phyloP scores from a whole-genome alignment of 2,329 filamentous ascomycete genomes.

The Botrytis sinoallii region DNA sequence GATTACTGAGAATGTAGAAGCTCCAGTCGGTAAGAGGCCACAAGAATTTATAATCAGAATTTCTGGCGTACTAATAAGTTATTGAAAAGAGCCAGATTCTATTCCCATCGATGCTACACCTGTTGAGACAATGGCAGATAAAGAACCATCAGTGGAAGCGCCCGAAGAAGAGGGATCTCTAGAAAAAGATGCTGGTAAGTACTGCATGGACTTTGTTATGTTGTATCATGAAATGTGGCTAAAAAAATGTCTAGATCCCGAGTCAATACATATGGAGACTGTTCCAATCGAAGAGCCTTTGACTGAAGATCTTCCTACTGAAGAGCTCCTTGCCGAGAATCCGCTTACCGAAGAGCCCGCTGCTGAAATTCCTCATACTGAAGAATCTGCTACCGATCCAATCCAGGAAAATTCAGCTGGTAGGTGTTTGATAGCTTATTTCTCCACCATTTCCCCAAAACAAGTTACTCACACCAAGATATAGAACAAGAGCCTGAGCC shows the following conservation, averaged over 20 bases:
- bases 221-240: neutral
- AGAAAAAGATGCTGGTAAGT: neutral
- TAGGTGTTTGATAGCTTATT: neutral
- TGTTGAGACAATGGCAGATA: neutral
- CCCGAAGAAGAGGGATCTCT: neutral
- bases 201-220: neutral
- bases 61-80: neutral
- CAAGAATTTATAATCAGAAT: neutral
- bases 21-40: neutral
- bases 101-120: neutral
- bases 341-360: neutral
- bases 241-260: neutral
- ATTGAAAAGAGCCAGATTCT: neutral
- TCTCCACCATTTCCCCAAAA: too few species aligned
- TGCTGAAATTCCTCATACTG: neutral
- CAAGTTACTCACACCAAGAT: neutral
- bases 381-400: neutral
- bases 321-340: neutral
- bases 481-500: neutral
- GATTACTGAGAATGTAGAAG: neutral
- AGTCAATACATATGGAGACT: neutral
- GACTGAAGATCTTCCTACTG: neutral
- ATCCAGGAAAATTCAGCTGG: neutral
- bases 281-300: neutral
- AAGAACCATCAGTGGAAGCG: neutral